Percentiles rank a stretch among this genome's conserved stretches.
Conservation (phyloP, 345 rosid species). For the Abelmoschus esculentus region DNA sequence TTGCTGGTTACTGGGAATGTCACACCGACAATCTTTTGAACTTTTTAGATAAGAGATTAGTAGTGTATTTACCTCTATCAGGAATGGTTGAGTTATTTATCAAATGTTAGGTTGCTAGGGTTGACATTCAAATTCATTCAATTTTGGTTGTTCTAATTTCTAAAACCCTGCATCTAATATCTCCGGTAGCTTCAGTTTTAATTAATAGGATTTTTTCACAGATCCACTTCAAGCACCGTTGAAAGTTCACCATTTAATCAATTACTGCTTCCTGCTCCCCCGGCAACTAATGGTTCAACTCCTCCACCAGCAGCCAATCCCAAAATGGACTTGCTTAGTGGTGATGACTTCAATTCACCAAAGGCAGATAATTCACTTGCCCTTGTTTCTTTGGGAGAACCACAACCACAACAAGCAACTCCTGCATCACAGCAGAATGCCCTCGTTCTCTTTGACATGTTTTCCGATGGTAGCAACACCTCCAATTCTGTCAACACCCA, state of each 20-base stretch:
- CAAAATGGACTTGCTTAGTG: conserved; percentile 91
- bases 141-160: too few relatives aligned
- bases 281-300: conserved; percentile 52
- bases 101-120: too few relatives aligned
- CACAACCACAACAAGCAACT: conserved; percentile 54
- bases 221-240: conserved; percentile 51
- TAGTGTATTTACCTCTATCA: too few relatives aligned
- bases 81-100: too few relatives aligned
- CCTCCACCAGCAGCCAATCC: conserved; percentile 40
- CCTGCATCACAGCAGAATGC: conserved; percentile 79
- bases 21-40: too few relatives aligned
- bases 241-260: conserved; percentile 54
- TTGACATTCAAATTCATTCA: too few relatives aligned
- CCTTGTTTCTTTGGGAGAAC: conserved; percentile 70
- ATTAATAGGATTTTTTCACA: conserved; percentile 21
- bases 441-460: conserved; percentile 82
- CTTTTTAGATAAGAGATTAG: too few relatives aligned
- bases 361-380: conserved; percentile 62
- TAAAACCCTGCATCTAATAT: too few relatives aligned
- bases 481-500: conserved; percentile 47
- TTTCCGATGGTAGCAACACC: conserved; percentile 43
- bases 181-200: neutral
- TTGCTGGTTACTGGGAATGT: too few relatives aligned
- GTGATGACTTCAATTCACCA: conserved; percentile 69
- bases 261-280: conserved; percentile 78